These are phyloP conservation scores for Amborella trichopoda DNA, from an alignment of 164 flowering plant species.

Conservation along the genomic window DNA sequence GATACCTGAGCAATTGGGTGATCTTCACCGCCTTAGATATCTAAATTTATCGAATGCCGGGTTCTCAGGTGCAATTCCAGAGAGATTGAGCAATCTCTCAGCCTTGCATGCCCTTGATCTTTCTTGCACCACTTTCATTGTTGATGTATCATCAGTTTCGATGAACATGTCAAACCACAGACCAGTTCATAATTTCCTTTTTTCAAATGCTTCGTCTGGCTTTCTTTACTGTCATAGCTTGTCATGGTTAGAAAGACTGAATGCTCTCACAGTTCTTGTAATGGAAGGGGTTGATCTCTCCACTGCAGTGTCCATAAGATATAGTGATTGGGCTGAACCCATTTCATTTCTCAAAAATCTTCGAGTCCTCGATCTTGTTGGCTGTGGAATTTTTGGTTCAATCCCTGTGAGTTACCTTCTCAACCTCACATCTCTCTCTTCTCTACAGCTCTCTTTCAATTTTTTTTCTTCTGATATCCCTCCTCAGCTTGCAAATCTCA, in stretches of 20 bases:
- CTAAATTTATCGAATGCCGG: constrained; percentile 6
- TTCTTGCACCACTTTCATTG: constrained; percentile 2
- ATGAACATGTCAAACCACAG: background rate
- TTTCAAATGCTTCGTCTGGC: constrained; percentile 1
- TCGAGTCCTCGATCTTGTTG: constrained; percentile 8
- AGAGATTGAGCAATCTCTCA: constrained; percentile 11
- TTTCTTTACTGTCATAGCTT: constrained; percentile 2
- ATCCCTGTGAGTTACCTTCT: constrained; percentile 4
- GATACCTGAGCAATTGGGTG: constrained; percentile 1
- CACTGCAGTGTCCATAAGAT: background rate
- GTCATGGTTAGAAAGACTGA: constrained; percentile 11
- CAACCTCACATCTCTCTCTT: constrained; percentile 10
- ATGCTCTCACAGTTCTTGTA: constrained; percentile 3
- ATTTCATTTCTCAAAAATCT: constrained; percentile 8
- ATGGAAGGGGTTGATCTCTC: constrained; percentile 13
- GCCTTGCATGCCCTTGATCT: constrained; percentile 9
- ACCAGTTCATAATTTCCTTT: background rate
- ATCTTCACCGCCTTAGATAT: constrained; percentile 7
- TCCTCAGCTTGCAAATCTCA: constrained; percentile 8
- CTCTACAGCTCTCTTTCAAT: constrained; percentile 8
- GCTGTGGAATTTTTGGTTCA: constrained; percentile 9
- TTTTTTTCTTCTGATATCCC: constrained; percentile 7
- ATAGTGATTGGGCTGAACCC: constrained; percentile 14
- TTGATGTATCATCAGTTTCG: constrained; percentile 5
- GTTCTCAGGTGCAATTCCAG: constrained; percentile 7